Conservation (phyloP, 345 rosid genomes). For the Murraya paniculata region DNA sequence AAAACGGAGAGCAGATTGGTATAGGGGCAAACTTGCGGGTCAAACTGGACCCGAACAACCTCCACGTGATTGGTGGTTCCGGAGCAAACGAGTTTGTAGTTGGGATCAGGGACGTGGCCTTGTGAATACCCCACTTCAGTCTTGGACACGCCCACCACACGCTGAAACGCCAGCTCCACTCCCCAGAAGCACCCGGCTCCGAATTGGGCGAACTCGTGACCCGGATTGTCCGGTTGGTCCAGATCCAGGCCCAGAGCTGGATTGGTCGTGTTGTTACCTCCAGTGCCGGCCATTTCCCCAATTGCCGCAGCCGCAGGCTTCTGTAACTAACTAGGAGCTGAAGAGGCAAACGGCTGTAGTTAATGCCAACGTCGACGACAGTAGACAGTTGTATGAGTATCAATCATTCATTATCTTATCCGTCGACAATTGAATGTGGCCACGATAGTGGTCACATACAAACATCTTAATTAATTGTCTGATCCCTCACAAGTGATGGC, state of each 20-base stretch:
- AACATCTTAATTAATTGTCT: background rate
- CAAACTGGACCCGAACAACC: constrained; percentile 82
- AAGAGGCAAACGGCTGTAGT: too few species aligned
- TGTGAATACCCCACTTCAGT: constrained; percentile 89
- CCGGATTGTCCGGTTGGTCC: constrained; percentile 46
- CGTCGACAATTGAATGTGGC: background rate
- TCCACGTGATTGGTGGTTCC: constrained; percentile 72
- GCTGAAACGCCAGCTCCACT: constrained; percentile 75
- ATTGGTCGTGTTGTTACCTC: constrained; percentile 15
- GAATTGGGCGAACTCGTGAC: constrained; percentile 67
- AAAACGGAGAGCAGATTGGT: constrained; percentile 57
- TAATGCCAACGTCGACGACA: too few species aligned
- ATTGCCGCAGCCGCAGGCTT: background rate
- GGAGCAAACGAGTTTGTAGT: constrained; percentile 62
- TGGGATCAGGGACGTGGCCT: constrained; percentile 62
- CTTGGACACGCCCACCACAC: constrained; percentile 59
- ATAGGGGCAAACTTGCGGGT: constrained; percentile 57
- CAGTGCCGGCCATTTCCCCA: constrained; percentile 18
- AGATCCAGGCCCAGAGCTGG: constrained; percentile 61
- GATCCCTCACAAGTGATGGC: too few species aligned
- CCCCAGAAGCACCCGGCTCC: constrained; percentile 99
- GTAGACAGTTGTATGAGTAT: background rate
- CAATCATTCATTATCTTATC: too few species aligned
- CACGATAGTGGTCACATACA: background rate
- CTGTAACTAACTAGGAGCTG: too few species aligned